phyloP scores from a whole-genome alignment of 441 rosid genomes.

The Macaranga tanarius region DNA sequence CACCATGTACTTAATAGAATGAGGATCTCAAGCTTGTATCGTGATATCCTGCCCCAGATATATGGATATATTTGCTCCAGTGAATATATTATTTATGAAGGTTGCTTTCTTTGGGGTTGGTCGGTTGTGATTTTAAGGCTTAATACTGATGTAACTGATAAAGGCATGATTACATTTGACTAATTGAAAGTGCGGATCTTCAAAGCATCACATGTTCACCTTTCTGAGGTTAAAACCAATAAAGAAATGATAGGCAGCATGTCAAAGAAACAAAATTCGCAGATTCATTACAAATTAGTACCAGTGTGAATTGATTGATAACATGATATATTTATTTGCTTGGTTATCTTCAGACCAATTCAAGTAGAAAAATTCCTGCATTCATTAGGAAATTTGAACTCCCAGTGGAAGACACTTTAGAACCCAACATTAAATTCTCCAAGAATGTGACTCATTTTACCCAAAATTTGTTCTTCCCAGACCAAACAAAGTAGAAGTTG shows the following conservation, averaged over 20 bases:
- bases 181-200: not conserved
- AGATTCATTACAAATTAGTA: not conserved
- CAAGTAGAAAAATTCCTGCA: not conserved
- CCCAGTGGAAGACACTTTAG: not conserved
- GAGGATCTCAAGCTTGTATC: not conserved
- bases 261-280: not conserved
- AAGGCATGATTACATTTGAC: not conserved
- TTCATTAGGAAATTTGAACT: not conserved
- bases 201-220: not conserved
- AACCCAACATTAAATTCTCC: conserved; percentile 9
- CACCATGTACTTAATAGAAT: not conserved
- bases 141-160: not conserved
- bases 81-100: not conserved
- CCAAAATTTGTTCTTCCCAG: not conserved
- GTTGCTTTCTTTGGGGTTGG: not conserved
- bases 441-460: not conserved
- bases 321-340: no score
- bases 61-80: not conserved
- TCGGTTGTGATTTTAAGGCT: not conserved
- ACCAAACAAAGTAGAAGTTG: not conserved
- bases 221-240: not conserved
- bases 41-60: not conserved
- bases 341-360: not conserved
- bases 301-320: not conserved
- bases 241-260: not conserved